Percentiles rank a stretch among this genome's conserved stretches.
Evolutionary conservation across 202 grass and related monocot species (phyloP).

Genomic region (Panicum hallii): DNA sequence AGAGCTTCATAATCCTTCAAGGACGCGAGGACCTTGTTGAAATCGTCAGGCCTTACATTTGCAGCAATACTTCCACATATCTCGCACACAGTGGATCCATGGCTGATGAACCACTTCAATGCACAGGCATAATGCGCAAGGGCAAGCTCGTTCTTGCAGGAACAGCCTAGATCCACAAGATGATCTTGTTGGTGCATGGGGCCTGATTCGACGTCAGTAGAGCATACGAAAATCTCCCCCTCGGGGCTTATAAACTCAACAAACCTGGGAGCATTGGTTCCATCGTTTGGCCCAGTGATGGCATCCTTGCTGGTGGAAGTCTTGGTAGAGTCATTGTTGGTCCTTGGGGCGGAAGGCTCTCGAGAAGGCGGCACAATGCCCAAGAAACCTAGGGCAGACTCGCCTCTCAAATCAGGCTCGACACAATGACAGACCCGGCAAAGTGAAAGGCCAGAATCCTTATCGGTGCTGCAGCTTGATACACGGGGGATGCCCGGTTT

Average conservation of each 20-base stretch:
- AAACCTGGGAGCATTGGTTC: slow-evolving; percentile 23
- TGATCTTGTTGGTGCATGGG: slow-evolving; percentile 58
- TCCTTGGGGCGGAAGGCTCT: slow-evolving; percentile 9
- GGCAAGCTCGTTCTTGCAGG: slow-evolving; percentile 91
- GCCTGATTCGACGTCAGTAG: slow-evolving; percentile 73
- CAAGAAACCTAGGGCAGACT: slow-evolving; percentile 73
- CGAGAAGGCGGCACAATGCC: slow-evolving; percentile 61
- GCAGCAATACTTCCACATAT: slow-evolving; percentile 70
- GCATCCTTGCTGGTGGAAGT: slow-evolving; percentile 46
- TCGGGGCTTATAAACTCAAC: slow-evolving; percentile 81
- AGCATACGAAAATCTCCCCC: slow-evolving; percentile 83
- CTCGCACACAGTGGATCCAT: slow-evolving; percentile 85
- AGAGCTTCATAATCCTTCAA: slow-evolving; percentile 83
- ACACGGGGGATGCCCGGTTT: slow-evolving; percentile 40
- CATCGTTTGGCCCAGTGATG: slow-evolving; percentile 28
- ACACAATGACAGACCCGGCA: slow-evolving; percentile 89
- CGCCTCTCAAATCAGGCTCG: slow-evolving; percentile 76
- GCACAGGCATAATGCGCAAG: slow-evolving; percentile 88
- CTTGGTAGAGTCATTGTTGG: slow-evolving; percentile 9
- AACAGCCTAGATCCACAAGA: slow-evolving; percentile 78
- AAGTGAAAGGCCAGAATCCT: slow-evolving; percentile 55
- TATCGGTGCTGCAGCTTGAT: slow-evolving; percentile 72
- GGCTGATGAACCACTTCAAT: slow-evolving; percentile 93
- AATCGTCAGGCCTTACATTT: slow-evolving; percentile 70
- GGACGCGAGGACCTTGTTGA: slow-evolving; percentile 78